Base-by-base conservation (phyloP, 1,284 basidiomycete species). In the Ceratobasidium sp. region DNA sequence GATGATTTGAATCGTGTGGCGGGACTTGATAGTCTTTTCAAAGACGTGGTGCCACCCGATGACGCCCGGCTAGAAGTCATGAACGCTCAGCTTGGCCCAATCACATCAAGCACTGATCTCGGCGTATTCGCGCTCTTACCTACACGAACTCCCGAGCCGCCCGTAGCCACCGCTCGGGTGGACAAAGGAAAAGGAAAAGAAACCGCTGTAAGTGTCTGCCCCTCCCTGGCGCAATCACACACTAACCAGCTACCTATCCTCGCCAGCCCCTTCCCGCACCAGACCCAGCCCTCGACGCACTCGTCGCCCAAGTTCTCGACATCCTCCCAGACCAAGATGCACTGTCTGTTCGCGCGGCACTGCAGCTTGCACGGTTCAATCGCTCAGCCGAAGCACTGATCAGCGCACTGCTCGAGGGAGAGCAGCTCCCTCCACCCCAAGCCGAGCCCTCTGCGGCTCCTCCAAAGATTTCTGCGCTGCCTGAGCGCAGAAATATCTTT, bases 401-500 rank as follows among this genome's bases (percentile, higher is more conserved):
- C 40, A 64, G 72, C 7, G 74, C 76, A 14, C 62, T 78, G 0
- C 62, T 78, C 12, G 77, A 78, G 38, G 77, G 75, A 9, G 54
- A 73, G 25, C 18, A 49, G 42, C 48, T 70, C 9, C n/a, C 63
- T 16, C 36, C 42, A 23, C 53, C 70, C 25, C 40, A 64, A 6
- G 51, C 61, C 18, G 33, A 12, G 23, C 36, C 49, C 7, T 42
- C 42, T 21, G 28, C 18, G 14, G 48, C 23, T 40, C 63, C 46
- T 51, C 49, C 48, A 2, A 53, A 66, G 44, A 21, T 30, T 11
- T 38, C 28, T 33, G 23, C 46, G 44, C 8, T 60, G 30, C 40
- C 67, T 28, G 72, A 73, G 46, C 64, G 75, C 6, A 64, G 59
- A 40, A 95, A 95, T 75, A 83, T 92, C 0, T 93, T 91, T 76